phyloP scores from a whole-genome alignment of 1,139 yeast genomes.

The Candida gigantensis region DNA sequence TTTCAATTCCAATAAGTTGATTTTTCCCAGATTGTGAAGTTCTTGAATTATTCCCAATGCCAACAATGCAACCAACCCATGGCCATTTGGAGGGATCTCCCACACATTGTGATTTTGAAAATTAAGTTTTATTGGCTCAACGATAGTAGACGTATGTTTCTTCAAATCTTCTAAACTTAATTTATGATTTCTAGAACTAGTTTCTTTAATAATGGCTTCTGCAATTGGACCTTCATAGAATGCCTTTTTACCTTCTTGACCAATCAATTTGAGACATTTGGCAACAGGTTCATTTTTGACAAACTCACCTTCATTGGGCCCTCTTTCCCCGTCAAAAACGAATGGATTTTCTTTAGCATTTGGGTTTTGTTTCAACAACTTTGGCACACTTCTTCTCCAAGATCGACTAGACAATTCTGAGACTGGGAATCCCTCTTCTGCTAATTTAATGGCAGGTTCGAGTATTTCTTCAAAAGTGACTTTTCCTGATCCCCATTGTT shows the following conservation, averaged over 20 bases:
- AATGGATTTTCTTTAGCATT: conserved; percentile 37
- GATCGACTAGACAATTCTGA: conserved; percentile 56
- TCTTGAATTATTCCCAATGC: conserved; percentile 67
- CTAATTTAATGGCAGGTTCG: conserved; percentile 70
- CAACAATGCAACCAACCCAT: conserved; percentile 71
- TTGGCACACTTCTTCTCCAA: conserved; percentile 47
- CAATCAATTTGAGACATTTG: conserved; percentile 51
- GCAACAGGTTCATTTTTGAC: conserved; percentile 58
- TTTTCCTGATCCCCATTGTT: conserved; percentile 72
- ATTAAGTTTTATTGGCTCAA: conserved; percentile 59
- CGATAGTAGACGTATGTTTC: conserved; percentile 57
- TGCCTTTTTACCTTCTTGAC: conserved; percentile 59
- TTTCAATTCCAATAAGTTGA: conserved; percentile 46
- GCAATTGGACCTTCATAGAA: conserved; percentile 73
- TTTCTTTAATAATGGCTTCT: conserved; percentile 58
- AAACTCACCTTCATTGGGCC: conserved; percentile 64
- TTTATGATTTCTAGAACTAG: conserved; percentile 55
- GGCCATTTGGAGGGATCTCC: conserved; percentile 85
- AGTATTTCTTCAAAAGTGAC: conserved; percentile 60
- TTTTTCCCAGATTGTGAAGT: conserved; percentile 46
- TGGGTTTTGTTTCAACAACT: conserved; percentile 40
- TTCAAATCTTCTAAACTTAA: conserved; percentile 57
- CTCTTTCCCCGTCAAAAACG: conserved; percentile 30
- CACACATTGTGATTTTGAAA: conserved; percentile 51
- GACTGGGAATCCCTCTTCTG: conserved; percentile 68